Percentiles rank a stretch among this genome's conserved stretches.
Evolutionary conservation across 2,329 filamentous ascomycete species (phyloP).

Genomic region (Xylariomycetidae sp.): DNA sequence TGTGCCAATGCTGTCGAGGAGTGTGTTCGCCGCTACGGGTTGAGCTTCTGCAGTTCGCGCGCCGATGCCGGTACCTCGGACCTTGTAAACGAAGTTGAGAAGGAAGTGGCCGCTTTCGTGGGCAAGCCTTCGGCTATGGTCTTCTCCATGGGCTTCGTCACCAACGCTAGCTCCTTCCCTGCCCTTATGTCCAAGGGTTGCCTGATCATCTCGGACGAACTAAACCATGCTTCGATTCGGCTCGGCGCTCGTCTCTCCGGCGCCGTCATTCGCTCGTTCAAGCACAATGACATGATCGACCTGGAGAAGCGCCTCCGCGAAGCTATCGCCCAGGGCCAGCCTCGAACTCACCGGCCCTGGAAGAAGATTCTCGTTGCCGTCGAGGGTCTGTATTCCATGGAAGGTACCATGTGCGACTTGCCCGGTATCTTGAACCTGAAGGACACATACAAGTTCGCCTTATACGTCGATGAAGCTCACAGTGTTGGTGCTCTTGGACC

Average conservation of each 20-base stretch:
- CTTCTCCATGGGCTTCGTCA: constrained; percentile 98
- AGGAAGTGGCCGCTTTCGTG: constrained; percentile 82
- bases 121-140: constrained; percentile 94
- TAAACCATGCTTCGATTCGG: constrained; percentile 97
- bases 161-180: constrained; percentile 88
- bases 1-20: constrained; percentile 92
- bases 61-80: constrained; percentile 83
- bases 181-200: constrained; percentile 89
- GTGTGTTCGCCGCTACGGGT: constrained; percentile 75
- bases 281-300: constrained; percentile 91
- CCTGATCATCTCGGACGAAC: constrained; percentile 90
- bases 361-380: constrained; percentile 98
- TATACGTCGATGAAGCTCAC: constrained; percentile 96
- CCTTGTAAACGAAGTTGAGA: constrained; percentile 82
- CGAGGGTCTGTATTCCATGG: constrained; percentile 98
- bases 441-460: constrained; percentile 92
- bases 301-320: constrained; percentile 83
- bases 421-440: constrained; percentile 82
- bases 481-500: constrained; percentile 90
- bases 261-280: constrained; percentile 92
- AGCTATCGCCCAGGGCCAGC: constrained; percentile 92
- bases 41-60: constrained; percentile 75
- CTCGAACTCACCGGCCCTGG: constrained; percentile 96
- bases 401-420: constrained; percentile 98
- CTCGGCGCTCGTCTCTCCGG: constrained; percentile 91